phyloP scores from a whole-genome alignment of 2,329 filamentous ascomycete species.

The Endocalyx cinctus region DNA sequence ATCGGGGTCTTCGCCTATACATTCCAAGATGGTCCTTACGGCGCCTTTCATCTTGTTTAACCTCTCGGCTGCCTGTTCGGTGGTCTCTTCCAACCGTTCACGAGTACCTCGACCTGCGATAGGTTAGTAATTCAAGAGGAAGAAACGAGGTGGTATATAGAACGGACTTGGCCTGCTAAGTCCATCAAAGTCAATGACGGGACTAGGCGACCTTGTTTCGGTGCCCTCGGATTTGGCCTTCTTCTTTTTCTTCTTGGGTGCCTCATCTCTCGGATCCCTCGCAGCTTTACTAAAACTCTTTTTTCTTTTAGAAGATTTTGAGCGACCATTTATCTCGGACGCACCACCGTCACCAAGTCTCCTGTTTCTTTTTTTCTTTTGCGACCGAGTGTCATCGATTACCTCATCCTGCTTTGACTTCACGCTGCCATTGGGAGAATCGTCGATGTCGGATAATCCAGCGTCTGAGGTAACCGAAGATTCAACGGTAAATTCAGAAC shows the following conservation, averaged over 20 bases:
- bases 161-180: conserved; percentile 53
- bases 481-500: conserved; percentile 10
- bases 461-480: conserved; percentile 15
- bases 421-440: conserved; percentile 22
- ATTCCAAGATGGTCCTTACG: conserved; percentile 63
- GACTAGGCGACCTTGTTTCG: conserved; percentile 44
- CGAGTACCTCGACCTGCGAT: conserved; percentile 57
- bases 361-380: conserved; percentile 24
- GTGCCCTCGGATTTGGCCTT: conserved; percentile 24
- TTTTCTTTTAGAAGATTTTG: conserved; percentile 36
- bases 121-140: conserved; percentile 13
- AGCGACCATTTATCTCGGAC: conserved; percentile 27
- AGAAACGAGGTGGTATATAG: not conserved
- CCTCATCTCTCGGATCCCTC: conserved; percentile 56
- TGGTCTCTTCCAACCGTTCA: conserved; percentile 53
- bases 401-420: conserved; percentile 9
- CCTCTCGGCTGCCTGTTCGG: conserved; percentile 45
- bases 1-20: conserved; percentile 63
- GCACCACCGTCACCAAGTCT: conserved; percentile 22
- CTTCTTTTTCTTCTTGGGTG: conserved; percentile 34
- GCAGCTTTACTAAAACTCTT: conserved; percentile 57
- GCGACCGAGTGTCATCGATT: conserved; percentile 25
- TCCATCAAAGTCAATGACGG: conserved; percentile 58
- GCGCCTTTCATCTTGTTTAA: conserved; percentile 57
- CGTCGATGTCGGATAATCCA: conserved; percentile 25